Evolutionary conservation across 495 filamentous ascomycete species (phyloP).

Genomic region (Xylaria curta): DNA sequence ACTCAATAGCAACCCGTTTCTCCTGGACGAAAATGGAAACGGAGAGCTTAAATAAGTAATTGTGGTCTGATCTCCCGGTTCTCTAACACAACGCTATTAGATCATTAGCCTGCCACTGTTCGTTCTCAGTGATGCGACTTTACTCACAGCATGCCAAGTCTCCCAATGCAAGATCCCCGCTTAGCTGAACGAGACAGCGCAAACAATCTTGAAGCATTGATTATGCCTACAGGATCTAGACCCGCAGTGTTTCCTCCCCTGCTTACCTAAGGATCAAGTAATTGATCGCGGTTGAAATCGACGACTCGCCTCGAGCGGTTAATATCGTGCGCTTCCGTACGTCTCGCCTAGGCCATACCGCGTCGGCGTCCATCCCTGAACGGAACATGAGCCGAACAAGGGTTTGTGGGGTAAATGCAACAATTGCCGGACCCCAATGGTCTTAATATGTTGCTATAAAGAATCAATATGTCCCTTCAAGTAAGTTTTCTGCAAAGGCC

Average conservation of each 20-base stretch:
- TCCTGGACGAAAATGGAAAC: background rate
- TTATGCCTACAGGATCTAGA: background rate
- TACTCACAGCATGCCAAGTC: background rate
- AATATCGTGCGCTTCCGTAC: slow-evolving; percentile 4
- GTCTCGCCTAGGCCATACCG: background rate
- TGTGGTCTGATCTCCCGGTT: background rate
- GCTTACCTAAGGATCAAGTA: background rate
- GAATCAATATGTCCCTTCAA: slow-evolving; percentile 9
- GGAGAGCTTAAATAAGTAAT: background rate
- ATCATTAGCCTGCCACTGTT: background rate
- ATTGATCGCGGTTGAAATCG: slow-evolving; percentile 11
- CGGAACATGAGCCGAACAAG: slow-evolving; percentile 14
- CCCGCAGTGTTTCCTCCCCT: background rate
- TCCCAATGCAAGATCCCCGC: too few relatives aligned
- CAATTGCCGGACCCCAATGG: background rate
- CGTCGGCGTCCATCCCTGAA: background rate
- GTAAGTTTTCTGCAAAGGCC: background rate
- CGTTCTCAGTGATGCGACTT: background rate
- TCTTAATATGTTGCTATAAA: slow-evolving; percentile 4
- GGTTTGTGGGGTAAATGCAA: slow-evolving; percentile 14
- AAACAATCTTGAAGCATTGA: background rate
- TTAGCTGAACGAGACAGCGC: background rate
- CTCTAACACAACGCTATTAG: background rate
- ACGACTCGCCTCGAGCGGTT: background rate
- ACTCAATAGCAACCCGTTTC: background rate